Conservation (phyloP, 2,329 filamentous ascomycete genomes). For the Colletotrichum sp. region DNA sequence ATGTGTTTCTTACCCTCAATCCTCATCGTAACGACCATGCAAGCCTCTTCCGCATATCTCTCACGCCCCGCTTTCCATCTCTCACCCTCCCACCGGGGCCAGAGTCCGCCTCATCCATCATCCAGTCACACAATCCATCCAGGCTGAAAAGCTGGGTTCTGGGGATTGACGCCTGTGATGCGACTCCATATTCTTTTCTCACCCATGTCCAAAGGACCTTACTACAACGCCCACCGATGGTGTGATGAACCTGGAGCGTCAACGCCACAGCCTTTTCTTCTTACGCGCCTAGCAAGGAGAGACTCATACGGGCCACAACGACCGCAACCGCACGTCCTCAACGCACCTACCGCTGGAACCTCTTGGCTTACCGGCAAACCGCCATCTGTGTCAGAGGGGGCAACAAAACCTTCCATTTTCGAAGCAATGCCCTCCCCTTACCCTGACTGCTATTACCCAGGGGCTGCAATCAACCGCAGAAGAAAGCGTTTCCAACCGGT, state of each 20-base stretch:
- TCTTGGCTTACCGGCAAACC: slow-evolving; percentile 1
- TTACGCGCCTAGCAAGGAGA: neutral
- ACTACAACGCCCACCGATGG: slow-evolving; percentile 1
- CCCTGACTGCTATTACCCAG: neutral
- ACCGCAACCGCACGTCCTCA: neutral
- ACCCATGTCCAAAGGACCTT: neutral
- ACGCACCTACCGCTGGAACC: neutral
- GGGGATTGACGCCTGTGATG: neutral
- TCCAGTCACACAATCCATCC: neutral
- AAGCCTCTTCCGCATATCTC: slow-evolving; percentile 9
- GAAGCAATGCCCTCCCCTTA: neutral
- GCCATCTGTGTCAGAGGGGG: neutral
- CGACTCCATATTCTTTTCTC: neutral
- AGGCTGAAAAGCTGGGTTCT: slow-evolving; percentile 1
- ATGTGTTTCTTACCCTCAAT: neutral
- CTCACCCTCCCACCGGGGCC: neutral
- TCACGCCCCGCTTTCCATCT: neutral
- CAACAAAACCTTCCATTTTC: neutral
- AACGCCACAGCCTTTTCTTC: slow-evolving; percentile 5
- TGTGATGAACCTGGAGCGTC: slow-evolving; percentile 7
- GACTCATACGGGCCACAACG: neutral
- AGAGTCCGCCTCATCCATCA: neutral
- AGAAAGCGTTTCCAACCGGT: neutral
- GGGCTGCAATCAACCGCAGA: neutral
- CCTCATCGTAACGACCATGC: slow-evolving; percentile 5